These are phyloP conservation scores for Cercophora newfieldiana DNA, from an alignment of 495 filamentous ascomycete genomes.

Conservation along the genomic window DNA sequence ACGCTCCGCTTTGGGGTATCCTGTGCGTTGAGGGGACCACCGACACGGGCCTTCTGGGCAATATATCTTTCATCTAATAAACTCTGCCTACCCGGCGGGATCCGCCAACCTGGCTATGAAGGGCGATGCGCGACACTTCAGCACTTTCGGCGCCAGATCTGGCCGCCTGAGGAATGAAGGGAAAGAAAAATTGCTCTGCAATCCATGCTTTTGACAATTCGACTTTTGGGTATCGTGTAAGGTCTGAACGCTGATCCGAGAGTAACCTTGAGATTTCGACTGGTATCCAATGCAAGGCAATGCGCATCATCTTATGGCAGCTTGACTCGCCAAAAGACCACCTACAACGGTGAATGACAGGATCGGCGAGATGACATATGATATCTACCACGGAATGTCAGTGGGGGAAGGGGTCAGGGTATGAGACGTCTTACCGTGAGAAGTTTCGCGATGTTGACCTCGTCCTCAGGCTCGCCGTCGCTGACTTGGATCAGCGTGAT, in stretches of 20 bases:
- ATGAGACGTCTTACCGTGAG: constrained; percentile 57
- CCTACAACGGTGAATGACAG: constrained; percentile 6
- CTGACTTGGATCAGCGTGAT: constrained; percentile 67
- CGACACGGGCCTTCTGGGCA: background rate
- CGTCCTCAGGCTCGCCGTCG: constrained; percentile 56
- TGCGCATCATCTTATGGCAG: constrained; percentile 1
- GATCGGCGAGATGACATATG: constrained; percentile 3
- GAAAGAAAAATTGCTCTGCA: background rate
- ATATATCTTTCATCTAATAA: background rate
- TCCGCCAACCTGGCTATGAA: background rate
- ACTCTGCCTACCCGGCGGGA: background rate
- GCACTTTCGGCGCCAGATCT: background rate
- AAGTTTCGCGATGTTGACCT: constrained; percentile 70
- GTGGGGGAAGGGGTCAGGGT: too few relatives aligned
- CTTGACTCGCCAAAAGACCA: constrained; percentile 9
- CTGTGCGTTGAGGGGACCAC: background rate
- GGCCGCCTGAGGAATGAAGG: background rate
- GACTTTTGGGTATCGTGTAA: background rate
- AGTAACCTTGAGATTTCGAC: too few relatives aligned
- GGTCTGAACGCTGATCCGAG: background rate
- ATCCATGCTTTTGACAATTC: too few relatives aligned
- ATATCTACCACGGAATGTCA: constrained; percentile 20
- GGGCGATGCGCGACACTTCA: background rate
- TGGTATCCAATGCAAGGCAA: background rate
- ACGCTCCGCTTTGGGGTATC: background rate